Evolutionary conservation across 768 basidiomycete genomes (phyloP).

Genomic region (Infundibulicybe gibba): DNA sequence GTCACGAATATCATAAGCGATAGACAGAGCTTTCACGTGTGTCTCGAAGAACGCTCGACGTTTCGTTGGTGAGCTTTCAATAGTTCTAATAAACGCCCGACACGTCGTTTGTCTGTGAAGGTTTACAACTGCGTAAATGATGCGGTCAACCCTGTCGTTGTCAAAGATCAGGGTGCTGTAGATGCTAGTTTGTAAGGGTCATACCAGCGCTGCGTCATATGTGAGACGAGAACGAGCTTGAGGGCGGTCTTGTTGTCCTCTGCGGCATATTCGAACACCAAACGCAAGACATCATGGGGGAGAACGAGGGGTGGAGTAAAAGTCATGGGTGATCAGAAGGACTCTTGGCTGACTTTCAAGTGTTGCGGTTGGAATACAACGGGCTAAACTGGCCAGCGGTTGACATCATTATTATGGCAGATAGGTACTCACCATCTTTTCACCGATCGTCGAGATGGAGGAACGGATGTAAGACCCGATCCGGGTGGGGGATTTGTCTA

Average conservation of each 20-base stretch:
- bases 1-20: conserved; percentile 28
- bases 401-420: too few relatives aligned
- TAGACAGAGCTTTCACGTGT: conserved; percentile 30
- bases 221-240: conserved; percentile 26
- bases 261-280: conserved; percentile 31
- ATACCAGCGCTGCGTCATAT: conserved; percentile 28
- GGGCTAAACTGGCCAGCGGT: too few relatives aligned
- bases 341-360: too few relatives aligned
- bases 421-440: too few relatives aligned
- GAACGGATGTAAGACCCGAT: too few relatives aligned
- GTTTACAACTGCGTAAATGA: conserved; percentile 30
- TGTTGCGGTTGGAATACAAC: too few relatives aligned
- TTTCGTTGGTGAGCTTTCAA: conserved; percentile 29
- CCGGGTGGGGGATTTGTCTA: too few relatives aligned
- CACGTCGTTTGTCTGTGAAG: conserved; percentile 27
- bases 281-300: conserved; percentile 33
- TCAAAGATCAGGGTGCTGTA: not conserved
- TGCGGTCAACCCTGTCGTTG: conserved; percentile 26
- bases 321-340: conserved; percentile 1
- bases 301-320: conserved; percentile 11
- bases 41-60: conserved; percentile 27
- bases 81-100: conserved; percentile 32
- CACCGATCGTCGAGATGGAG: too few relatives aligned
- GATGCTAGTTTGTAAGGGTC: not conserved
- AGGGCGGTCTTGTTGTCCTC: conserved; percentile 25